These are phyloP conservation scores for Coprinellus aureogranulatus DNA, from an alignment of 768 basidiomycete species.

Conservation along the genomic window DNA sequence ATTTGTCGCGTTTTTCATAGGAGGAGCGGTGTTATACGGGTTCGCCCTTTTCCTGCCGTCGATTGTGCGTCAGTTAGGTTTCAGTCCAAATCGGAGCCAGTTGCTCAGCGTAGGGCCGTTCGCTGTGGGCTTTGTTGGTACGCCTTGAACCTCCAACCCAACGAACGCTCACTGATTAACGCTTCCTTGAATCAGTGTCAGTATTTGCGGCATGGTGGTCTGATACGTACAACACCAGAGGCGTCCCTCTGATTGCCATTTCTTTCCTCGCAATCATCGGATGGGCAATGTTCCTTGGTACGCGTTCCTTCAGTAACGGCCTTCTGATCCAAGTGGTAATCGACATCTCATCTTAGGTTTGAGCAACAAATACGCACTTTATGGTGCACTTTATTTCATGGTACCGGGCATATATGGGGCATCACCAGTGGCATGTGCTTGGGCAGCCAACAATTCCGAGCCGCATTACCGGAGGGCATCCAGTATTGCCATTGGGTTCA, in stretches of 20 bases:
- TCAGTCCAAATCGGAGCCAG: slow-evolving; percentile 29
- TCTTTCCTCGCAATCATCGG: slow-evolving; percentile 26
- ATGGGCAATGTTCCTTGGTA: slow-evolving; percentile 30
- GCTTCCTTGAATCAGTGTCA: slow-evolving; percentile 20
- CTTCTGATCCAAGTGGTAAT: not conserved
- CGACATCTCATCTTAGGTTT: not conserved
- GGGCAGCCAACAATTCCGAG: slow-evolving; percentile 39
- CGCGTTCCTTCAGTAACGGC: not conserved
- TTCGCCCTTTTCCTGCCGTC: slow-evolving; percentile 36
- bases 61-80: slow-evolving; percentile 36
- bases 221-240: slow-evolving; percentile 25
- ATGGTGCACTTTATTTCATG: slow-evolving; percentile 34
- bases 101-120: slow-evolving; percentile 38
- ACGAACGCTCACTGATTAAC: not conserved
- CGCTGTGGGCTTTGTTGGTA: slow-evolving; percentile 34
- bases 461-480: slow-evolving; percentile 36
- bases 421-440: slow-evolving; percentile 29
- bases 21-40: slow-evolving; percentile 34
- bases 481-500: slow-evolving; percentile 32
- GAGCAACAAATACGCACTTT: slow-evolving; percentile 8
- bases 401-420: slow-evolving; percentile 33
- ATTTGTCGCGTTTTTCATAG: slow-evolving; percentile 34
- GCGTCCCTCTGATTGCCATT: slow-evolving; percentile 22
- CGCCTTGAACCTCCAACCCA: slow-evolving; percentile 1
- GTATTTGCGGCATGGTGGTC: slow-evolving; percentile 23